phyloP scores from a whole-genome alignment of 2,329 filamentous ascomycete species.

The Spiromastix sp. region DNA sequence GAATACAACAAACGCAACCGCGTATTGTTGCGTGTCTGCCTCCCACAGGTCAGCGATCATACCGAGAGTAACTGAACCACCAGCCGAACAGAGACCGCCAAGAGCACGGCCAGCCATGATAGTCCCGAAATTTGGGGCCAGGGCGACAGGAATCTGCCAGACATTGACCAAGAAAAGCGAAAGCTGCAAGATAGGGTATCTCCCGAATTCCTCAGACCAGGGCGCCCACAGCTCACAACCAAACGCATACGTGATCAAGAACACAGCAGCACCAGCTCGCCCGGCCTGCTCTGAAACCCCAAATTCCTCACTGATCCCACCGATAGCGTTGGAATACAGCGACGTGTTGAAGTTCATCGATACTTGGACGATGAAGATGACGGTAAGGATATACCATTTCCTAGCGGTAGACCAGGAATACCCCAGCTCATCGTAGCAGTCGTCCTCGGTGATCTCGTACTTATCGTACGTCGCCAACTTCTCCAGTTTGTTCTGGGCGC shows the following conservation, averaged over 20 bases:
- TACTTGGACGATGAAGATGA: constrained; percentile 61
- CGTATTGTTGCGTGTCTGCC: constrained; percentile 47
- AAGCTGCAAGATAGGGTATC: constrained; percentile 62
- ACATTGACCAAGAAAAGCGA: constrained; percentile 66
- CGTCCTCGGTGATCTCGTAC: no score
- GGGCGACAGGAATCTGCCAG: constrained; percentile 60
- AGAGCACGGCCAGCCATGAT: constrained; percentile 60
- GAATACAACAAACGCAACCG: constrained; percentile 50
- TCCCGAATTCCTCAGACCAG: constrained; percentile 72
- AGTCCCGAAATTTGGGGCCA: constrained; percentile 61
- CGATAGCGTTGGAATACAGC: constrained; percentile 58
- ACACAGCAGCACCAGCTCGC: constrained; percentile 62
- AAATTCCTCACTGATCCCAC: constrained; percentile 55
- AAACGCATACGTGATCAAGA: constrained; percentile 68
- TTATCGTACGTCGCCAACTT: no score
- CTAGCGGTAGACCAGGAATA: no score
- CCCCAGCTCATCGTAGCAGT: no score
- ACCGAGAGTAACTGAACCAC: constrained; percentile 54
- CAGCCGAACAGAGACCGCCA: constrained; percentile 52
- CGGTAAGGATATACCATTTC: constrained; percentile 58
- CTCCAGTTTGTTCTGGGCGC: no score
- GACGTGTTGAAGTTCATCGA: constrained; percentile 72
- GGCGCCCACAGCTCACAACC: constrained; percentile 85
- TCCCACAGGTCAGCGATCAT: constrained; percentile 56
- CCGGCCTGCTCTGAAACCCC: constrained; percentile 55